A percentile compares a stretch with the other conserved stretches of the same genome.
phyloP scores from a whole-genome alignment of 2,329 filamentous ascomycete genomes.

The Pestalotiopsis sp. region DNA sequence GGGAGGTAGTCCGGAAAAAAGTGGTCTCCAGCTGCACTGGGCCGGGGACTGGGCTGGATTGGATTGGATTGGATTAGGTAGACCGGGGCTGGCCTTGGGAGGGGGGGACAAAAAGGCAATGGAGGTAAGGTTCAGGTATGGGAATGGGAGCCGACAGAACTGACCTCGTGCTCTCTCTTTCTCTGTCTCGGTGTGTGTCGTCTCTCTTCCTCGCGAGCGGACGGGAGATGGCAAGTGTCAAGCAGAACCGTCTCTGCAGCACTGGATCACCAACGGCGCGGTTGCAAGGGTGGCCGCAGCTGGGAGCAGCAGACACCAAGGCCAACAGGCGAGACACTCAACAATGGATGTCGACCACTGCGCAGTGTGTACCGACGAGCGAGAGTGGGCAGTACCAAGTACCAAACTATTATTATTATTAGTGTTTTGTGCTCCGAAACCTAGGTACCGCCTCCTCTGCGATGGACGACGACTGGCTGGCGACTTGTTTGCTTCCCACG shows the following conservation, averaged over 20 bases:
- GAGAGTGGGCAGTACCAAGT: neutral
- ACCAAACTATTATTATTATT: neutral
- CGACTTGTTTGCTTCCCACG: neutral
- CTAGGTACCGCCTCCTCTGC: no score
- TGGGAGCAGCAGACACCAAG: slow-evolving; percentile 2
- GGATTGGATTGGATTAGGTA: neutral
- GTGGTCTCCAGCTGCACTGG: slow-evolving; percentile 3
- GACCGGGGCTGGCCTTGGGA: neutral
- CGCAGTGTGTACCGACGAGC: neutral
- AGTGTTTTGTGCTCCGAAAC: neutral
- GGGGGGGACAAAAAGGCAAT: neutral
- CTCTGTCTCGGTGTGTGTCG: no score
- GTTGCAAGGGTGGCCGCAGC: neutral
- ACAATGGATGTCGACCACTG: neutral
- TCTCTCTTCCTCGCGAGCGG: no score
- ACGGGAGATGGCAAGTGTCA: slow-evolving; percentile 4
- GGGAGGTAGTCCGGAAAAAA: slow-evolving; percentile 7
- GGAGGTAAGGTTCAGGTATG: neutral
- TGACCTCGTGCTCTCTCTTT: neutral
- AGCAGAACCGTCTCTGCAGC: neutral
- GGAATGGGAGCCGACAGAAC: neutral
- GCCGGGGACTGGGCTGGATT: neutral
- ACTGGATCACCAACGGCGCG: neutral
- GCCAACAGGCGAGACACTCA: neutral
- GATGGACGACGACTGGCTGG: no score